Evolutionary conservation across 2,329 filamentous ascomycete genomes (phyloP), one percentile per base, ranked within the genome.

Genomic region (Phaeosphaeriaceae sp.): DNA sequence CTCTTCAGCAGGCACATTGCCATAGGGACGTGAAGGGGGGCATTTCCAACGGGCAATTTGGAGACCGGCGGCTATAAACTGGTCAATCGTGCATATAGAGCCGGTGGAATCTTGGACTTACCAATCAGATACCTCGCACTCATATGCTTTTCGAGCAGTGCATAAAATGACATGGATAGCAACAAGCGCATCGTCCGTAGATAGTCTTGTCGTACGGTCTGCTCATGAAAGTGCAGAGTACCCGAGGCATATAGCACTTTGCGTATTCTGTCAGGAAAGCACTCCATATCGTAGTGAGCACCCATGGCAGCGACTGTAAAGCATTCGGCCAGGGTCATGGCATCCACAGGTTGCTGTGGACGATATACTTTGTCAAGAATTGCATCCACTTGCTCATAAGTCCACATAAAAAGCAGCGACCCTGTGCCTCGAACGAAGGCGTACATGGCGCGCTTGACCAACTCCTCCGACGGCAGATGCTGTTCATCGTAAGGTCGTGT

Each of bases 121-220:
- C 76, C 70, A 41, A 77, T 68, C 6, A 78, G 55, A 55, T 77
- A 75, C 47, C 75, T 68, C 7, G 75, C 73, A 45, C 74, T 76
- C 72, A 76, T 73, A 50, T 78, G 76, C 60, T 78, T 77, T 59
- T 78, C 74, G 1, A 78, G 62, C 2, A 77, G 45, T 3, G 75
- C 70, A 56, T 77, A 75, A 47, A 77, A 75, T 0, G 75, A 76
- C 58, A 76, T 68, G 2, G 72, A 69, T 7, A 77, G 58, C 1
- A 78, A 57, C 11, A 77, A 56, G 15, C 75, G 70, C 74, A 77
- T 76, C 3, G 74, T 72, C 13, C 72, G 69, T 5, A 75, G 52
- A 44, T 77, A 71, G 48, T 77, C 68, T 6, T 65, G 44, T 24
- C 67, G 61, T 2, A 72, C 69, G 10, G 68, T 70, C 19, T 67